A percentile compares a stretch with the other conserved stretches of the same genome.
These are phyloP conservation scores for Ephemerocybe angulata DNA, from an alignment of 768 basidiomycete genomes.

Conservation along the genomic window DNA sequence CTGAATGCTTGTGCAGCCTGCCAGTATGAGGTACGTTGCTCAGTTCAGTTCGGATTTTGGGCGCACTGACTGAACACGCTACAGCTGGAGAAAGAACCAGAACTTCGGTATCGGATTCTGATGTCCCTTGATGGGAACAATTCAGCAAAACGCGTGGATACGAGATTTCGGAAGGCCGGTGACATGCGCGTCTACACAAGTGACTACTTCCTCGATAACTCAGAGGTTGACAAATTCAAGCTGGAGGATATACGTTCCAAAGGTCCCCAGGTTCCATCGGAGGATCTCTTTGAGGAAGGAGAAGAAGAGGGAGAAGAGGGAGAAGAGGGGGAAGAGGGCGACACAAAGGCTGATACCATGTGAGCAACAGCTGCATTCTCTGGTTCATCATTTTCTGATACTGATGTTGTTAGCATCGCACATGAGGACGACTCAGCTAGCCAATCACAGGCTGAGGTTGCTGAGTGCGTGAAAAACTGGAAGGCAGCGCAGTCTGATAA, in stretches of 20 bases:
- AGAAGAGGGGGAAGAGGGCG: background rate
- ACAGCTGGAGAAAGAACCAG: conserved; percentile 16
- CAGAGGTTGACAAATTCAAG: background rate
- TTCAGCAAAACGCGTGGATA: conserved; percentile 18
- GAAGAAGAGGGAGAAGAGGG: background rate
- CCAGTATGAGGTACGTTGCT: conserved; percentile 13
- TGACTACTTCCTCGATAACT: background rate
- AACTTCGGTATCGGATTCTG: conserved; percentile 19
- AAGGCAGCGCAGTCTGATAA: conserved; percentile 14
- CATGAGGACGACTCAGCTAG: too few species aligned
- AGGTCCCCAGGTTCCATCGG: background rate
- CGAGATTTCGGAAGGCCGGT: background rate
- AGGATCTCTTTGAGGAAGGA: background rate
- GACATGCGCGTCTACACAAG: background rate
- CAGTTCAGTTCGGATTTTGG: background rate
- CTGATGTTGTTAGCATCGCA: too few species aligned
- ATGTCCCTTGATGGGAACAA: conserved; percentile 27
- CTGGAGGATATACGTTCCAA: background rate
- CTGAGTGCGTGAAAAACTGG: background rate
- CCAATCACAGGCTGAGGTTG: too few species aligned
- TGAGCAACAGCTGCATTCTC: too few species aligned
- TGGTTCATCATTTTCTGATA: too few species aligned
- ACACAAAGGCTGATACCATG: background rate
- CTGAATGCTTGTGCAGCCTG: conserved; percentile 13
- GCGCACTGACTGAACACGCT: background rate